These are phyloP conservation scores for Ogataea glucozyma DNA, from an alignment of 805 yeast species.

Conservation along the genomic window DNA sequence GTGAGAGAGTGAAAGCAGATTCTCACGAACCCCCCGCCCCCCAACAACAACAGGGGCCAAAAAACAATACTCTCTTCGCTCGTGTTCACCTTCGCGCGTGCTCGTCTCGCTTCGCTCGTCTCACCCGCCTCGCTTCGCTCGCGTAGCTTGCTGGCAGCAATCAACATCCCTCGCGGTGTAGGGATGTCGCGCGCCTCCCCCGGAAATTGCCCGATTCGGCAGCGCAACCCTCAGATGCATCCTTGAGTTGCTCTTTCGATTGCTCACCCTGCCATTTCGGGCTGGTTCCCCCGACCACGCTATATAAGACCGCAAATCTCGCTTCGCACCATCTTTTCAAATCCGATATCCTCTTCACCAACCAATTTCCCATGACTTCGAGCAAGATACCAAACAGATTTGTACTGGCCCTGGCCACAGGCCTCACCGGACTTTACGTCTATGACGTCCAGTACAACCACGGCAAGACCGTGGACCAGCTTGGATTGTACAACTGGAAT, in stretches of 20 bases:
- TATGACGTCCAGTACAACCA: conserved; percentile 31
- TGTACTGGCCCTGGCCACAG: conserved; percentile 26
- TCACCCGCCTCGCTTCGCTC: too few species aligned
- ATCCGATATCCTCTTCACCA: neutral
- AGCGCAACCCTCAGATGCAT: neutral
- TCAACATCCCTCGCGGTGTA: neutral
- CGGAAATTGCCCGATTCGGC: conserved; percentile 1
- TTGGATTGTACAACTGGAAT: conserved; percentile 33
- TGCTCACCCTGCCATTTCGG: neutral
- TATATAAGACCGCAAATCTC: neutral
- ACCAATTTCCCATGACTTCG: conserved; percentile 11
- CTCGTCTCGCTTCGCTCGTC: too few species aligned
- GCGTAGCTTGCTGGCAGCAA: neutral
- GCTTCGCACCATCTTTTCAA: too few species aligned
- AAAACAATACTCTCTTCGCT: too few species aligned
- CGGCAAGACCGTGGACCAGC: conserved; percentile 26
- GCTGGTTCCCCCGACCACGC: neutral
- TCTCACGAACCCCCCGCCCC: too few species aligned
- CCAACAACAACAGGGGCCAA: too few species aligned
- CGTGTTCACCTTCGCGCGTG: too few species aligned
- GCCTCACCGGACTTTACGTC: conserved; percentile 31
- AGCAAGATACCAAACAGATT: conserved; percentile 23
- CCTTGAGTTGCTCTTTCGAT: neutral
- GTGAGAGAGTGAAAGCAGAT: too few species aligned
- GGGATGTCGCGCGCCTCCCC: neutral